These are phyloP conservation scores for Backusella tarrabulga DNA, from an alignment of 192 early-diverging fungal genomes.

Conservation along the genomic window DNA sequence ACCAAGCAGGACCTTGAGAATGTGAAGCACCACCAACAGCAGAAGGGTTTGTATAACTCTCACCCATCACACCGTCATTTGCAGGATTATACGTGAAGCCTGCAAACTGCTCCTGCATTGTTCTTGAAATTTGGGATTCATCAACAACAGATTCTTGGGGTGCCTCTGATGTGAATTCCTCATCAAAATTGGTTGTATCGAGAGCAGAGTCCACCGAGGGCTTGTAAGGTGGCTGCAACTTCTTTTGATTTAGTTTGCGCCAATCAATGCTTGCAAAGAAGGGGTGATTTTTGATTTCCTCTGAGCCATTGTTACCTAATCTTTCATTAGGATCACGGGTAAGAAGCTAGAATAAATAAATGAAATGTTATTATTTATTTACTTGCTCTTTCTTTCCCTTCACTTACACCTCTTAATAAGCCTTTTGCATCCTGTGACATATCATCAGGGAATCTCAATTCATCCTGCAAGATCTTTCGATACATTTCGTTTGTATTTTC, in stretches of 20 bases:
- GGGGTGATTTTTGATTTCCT: constrained; percentile 92
- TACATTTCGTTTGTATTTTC: constrained; percentile 96
- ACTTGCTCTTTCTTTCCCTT: neutral
- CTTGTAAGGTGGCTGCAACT: constrained; percentile 92
- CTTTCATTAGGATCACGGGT: constrained; percentile 81
- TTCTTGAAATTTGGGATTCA: constrained; percentile 79
- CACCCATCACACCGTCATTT: constrained; percentile 68
- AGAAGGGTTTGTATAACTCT: constrained; percentile 29
- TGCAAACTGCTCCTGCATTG: constrained; percentile 91
- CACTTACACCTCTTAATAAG: constrained; percentile 58
- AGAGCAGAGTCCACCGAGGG: constrained; percentile 84
- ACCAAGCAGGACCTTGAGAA: constrained; percentile 17
- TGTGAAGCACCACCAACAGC: constrained; percentile 12
- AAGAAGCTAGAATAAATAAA: constrained; percentile 47
- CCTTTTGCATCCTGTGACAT: constrained; percentile 64
- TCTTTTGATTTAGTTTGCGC: constrained; percentile 84
- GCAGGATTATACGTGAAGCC: constrained; percentile 89
- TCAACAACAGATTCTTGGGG: constrained; percentile 88
- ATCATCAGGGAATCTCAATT: constrained; percentile 78
- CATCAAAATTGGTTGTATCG: constrained; percentile 98
- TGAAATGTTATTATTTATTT: neutral
- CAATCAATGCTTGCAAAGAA: constrained; percentile 94
- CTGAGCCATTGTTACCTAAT: constrained; percentile 82
- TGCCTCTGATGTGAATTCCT: constrained; percentile 94
- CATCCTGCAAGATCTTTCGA: constrained; percentile 89